phyloP scores from a whole-genome alignment of 192 early-diverging fungal genomes.

The Cladochytrium replicatum region DNA sequence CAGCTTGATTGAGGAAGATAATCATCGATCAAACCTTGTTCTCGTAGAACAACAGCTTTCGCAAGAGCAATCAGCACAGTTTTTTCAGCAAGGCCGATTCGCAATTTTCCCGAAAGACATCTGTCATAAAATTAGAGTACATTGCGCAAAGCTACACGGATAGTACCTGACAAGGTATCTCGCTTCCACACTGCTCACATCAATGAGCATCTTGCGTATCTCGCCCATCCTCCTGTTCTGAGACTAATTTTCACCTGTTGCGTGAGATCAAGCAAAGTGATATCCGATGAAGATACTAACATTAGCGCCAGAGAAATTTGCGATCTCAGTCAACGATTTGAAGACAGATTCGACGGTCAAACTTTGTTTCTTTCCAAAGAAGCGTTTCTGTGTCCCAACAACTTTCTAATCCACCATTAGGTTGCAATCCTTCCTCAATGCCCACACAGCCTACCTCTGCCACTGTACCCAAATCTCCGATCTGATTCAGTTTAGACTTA shows the following conservation, averaged over 20 bases:
- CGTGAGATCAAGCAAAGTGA: background rate
- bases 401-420: background rate
- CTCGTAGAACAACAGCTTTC: slow-evolving; percentile 63
- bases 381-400: background rate
- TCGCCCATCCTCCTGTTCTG: slow-evolving; percentile 65
- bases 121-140: slow-evolving; percentile 35
- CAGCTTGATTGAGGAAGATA: slow-evolving; percentile 10
- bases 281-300: slow-evolving; percentile 29
- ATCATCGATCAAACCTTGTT: slow-evolving; percentile 27
- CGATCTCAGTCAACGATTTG: slow-evolving; percentile 76
- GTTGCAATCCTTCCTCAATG: background rate
- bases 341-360: slow-evolving; percentile 76
- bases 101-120: slow-evolving; percentile 83
- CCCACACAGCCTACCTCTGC: slow-evolving; percentile 48
- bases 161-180: slow-evolving; percentile 73
- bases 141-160: background rate
- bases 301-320: slow-evolving; percentile 61
- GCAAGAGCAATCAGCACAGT: slow-evolving; percentile 81
- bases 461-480: slow-evolving; percentile 85
- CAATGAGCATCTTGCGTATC: slow-evolving; percentile 66
- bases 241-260: slow-evolving; percentile 35
- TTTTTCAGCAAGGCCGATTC: slow-evolving; percentile 93
- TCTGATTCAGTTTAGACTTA: slow-evolving; percentile 63
- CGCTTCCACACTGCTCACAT: slow-evolving; percentile 68
- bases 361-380: no score